Evolutionary conservation across 2,329 filamentous ascomycete species (phyloP).

Genomic region (Cadophora sp.): DNA sequence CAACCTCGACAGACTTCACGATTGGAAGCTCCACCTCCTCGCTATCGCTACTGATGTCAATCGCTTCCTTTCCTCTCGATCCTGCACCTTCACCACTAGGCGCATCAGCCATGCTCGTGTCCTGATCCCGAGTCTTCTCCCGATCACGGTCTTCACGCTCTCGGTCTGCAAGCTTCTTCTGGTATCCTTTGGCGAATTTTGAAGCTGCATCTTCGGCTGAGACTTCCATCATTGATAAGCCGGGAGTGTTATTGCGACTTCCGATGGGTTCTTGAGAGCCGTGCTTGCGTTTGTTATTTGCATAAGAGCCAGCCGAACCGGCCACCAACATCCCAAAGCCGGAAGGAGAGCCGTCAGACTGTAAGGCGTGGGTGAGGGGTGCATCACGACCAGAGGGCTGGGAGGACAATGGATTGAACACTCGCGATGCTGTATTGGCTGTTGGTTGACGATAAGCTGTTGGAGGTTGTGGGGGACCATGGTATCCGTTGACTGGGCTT

Average conservation of each 20-base stretch:
- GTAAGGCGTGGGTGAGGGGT: neutral
- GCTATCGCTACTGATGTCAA: constrained; percentile 10
- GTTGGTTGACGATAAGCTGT: constrained; percentile 2
- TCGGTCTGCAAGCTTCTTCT: constrained; percentile 6
- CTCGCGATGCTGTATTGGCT: neutral
- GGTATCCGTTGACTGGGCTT: neutral
- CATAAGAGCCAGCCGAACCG: neutral
- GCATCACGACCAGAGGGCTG: neutral
- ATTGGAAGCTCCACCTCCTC: neutral
- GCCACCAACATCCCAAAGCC: constrained; percentile 19
- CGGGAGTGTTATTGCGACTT: neutral
- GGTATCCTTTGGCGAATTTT: constrained; percentile 22
- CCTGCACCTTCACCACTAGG: neutral
- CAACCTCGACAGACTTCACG: constrained; percentile 6
- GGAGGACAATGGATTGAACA: neutral
- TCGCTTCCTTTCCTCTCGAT: neutral
- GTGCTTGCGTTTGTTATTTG: constrained; percentile 19
- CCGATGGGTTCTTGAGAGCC: constrained; percentile 14
- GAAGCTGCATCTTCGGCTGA: constrained; percentile 24
- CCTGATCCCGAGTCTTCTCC: neutral
- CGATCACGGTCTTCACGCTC: constrained; percentile 1
- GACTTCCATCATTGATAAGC: constrained; percentile 1
- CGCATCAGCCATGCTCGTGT: neutral
- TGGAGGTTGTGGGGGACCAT: neutral
- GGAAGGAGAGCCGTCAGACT: neutral